These are phyloP conservation scores for Chlamydomonas schloesseri DNA, from an alignment of 139 green algal species.

Conservation along the genomic window DNA sequence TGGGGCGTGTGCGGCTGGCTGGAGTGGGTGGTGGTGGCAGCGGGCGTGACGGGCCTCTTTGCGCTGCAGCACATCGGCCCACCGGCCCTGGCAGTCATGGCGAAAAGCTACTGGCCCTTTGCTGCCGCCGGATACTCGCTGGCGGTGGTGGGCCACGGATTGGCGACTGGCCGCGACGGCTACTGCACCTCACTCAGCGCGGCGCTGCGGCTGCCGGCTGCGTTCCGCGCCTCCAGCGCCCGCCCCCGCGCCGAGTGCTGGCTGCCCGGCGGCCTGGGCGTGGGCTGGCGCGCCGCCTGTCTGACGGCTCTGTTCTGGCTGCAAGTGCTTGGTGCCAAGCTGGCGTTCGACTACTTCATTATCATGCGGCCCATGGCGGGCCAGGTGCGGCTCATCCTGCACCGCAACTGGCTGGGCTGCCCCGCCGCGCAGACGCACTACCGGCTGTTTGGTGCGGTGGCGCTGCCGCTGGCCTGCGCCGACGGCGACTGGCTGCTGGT, in stretches of 20 bases:
- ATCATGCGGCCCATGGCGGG: constrained; percentile 53
- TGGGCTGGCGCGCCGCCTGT: constrained; percentile 45
- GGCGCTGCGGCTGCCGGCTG: constrained; percentile 43
- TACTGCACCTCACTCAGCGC: constrained; percentile 40
- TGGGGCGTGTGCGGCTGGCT: constrained; percentile 42
- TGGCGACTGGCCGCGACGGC: constrained; percentile 32
- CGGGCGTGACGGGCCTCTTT: constrained; percentile 36
- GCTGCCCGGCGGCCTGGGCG: constrained; percentile 41
- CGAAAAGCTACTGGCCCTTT: constrained; percentile 45
- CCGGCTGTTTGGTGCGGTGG: background rate
- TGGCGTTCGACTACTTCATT: constrained; percentile 68
- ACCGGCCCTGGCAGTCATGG: constrained; percentile 13
- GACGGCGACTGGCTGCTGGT: constrained; percentile 56
- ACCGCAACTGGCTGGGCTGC: constrained; percentile 30
- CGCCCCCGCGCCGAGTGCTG: constrained; percentile 43
- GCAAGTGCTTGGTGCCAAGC: constrained; percentile 52
- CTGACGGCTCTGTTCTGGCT: constrained; percentile 58
- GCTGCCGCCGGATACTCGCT: constrained; percentile 44
- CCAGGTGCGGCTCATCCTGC: constrained; percentile 24
- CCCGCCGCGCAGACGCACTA: background rate
- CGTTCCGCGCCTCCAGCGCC: constrained; percentile 20
- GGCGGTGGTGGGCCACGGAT: constrained; percentile 35
- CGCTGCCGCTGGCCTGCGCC: constrained; percentile 43
- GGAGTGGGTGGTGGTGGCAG: constrained; percentile 45
- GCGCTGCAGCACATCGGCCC: constrained; percentile 39